Percentiles rank a stretch among this genome's conserved stretches.
phyloP scores from a whole-genome alignment of 139 green algal genomes.

The Astrephomene gubernaculifera region DNA sequence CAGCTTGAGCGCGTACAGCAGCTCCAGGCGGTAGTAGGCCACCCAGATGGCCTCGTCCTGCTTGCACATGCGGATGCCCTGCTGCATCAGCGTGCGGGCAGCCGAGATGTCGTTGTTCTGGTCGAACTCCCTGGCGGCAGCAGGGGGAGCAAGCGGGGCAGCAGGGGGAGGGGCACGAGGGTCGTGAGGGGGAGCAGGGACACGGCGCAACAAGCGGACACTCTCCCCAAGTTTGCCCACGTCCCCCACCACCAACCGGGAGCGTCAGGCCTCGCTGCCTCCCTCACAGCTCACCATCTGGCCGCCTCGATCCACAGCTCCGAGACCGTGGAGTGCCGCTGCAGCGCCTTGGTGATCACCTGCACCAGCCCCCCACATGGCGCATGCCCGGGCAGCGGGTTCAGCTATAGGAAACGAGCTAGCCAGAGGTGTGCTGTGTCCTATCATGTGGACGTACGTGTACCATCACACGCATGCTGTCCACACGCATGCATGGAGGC shows the following conservation, averaged over 20 bases:
- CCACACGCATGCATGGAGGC: no score
- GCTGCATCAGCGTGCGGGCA: conserved; percentile 93
- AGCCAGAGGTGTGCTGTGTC: no score
- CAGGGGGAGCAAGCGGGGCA: neutral
- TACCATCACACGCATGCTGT: no score
- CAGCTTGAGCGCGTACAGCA: conserved; percentile 79
- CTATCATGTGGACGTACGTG: no score
- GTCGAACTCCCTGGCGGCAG: conserved; percentile 82
- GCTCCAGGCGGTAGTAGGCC: conserved; percentile 86
- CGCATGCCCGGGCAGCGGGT: no score
- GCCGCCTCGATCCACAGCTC: conserved; percentile 92
- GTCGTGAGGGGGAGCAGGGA: no score
- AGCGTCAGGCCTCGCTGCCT: neutral
- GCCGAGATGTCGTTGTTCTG: conserved; percentile 80
- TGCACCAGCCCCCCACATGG: no score
- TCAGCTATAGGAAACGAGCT: no score
- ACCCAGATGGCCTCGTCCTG: conserved; percentile 80
- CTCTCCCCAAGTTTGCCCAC: no score
- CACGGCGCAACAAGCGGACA: neutral
- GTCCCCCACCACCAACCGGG: no score
- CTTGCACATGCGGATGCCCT: conserved; percentile 86
- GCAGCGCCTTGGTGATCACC: conserved; percentile 84
- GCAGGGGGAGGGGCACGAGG: neutral
- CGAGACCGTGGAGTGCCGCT: conserved; percentile 84
- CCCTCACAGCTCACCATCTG: conserved; percentile 63